Percentiles rank a stretch among this genome's conserved stretches.
Evolutionary conservation across 2,329 filamentous ascomycete species (phyloP).

Genomic region (Pleomassaria siparia): DNA sequence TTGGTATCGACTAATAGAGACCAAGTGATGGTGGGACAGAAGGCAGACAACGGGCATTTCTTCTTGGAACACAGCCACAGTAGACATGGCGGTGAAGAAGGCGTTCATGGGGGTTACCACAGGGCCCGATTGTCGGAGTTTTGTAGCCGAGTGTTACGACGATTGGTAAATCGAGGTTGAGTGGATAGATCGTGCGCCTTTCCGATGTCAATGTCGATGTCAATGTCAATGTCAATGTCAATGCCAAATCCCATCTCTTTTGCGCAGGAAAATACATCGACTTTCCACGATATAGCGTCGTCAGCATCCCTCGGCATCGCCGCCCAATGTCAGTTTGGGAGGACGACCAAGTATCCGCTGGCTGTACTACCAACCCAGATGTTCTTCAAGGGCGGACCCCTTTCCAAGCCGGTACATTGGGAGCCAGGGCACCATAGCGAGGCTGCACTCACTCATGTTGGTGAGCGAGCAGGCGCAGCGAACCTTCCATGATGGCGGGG

Average conservation of each 20-base stretch:
- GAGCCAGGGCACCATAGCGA: not conserved
- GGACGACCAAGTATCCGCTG: conserved; percentile 6
- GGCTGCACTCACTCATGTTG: not conserved
- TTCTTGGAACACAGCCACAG: not conserved
- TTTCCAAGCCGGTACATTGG: not conserved
- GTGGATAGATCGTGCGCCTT: conserved; percentile 2
- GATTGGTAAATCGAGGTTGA: conserved; percentile 1
- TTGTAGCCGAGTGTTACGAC: not conserved
- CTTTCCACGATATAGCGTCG: not conserved
- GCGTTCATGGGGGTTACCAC: not conserved
- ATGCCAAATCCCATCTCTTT: not conserved
- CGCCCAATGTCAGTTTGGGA: not conserved
- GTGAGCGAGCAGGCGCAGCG: not conserved
- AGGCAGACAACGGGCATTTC: not conserved
- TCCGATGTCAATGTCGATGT: not conserved
- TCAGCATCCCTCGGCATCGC: not conserved
- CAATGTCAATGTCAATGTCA: not conserved
- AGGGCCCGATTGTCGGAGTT: not conserved
- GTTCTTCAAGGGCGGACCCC: not conserved
- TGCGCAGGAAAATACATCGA: not conserved
- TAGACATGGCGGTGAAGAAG: not conserved
- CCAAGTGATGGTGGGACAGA: not conserved
- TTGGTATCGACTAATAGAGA: not conserved
- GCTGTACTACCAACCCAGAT: not conserved
- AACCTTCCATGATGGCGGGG: not conserved